These are phyloP conservation scores for Colletotrichum viniferum DNA, from an alignment of 2,329 filamentous ascomycete species.

Conservation along the genomic window DNA sequence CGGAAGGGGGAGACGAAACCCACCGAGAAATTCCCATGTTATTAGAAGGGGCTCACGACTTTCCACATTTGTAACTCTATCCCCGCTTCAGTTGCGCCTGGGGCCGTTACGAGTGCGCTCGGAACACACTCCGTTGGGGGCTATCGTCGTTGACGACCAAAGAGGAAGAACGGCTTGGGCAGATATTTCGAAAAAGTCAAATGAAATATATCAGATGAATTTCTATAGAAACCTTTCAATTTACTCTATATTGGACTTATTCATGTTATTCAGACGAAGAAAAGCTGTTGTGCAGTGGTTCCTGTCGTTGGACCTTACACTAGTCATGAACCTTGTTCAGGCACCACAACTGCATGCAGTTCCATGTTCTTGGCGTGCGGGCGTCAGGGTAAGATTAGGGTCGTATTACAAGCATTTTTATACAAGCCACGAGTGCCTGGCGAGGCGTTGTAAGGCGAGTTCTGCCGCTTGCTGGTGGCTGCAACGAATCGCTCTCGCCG, in stretches of 20 bases:
- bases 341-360: not conserved
- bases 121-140: not conserved
- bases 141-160: not conserved
- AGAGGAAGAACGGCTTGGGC: not conserved
- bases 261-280: not conserved
- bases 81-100: not conserved
- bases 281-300: not conserved
- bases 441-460: not conserved
- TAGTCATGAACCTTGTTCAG: slow-evolving; percentile 19
- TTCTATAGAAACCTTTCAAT: not conserved
- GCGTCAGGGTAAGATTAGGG: slow-evolving; percentile 9
- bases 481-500: slow-evolving; percentile 7
- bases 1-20: slow-evolving; percentile 5
- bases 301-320: not conserved
- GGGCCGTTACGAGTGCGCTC: not conserved
- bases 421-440: not conserved
- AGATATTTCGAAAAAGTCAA: not conserved
- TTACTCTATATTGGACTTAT: not conserved
- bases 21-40: slow-evolving; percentile 3
- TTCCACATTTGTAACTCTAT: slow-evolving; percentile 16
- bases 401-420: slow-evolving; percentile 2
- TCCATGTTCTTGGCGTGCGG: not conserved
- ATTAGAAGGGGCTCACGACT: slow-evolving; percentile 18
- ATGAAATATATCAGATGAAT: not conserved
- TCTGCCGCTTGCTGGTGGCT: not conserved